A percentile compares a stretch with the other conserved stretches of the same genome.
Evolutionary conservation across 73 alveolate genomes (phyloP).

Genomic region (Breviolum minutum): DNA sequence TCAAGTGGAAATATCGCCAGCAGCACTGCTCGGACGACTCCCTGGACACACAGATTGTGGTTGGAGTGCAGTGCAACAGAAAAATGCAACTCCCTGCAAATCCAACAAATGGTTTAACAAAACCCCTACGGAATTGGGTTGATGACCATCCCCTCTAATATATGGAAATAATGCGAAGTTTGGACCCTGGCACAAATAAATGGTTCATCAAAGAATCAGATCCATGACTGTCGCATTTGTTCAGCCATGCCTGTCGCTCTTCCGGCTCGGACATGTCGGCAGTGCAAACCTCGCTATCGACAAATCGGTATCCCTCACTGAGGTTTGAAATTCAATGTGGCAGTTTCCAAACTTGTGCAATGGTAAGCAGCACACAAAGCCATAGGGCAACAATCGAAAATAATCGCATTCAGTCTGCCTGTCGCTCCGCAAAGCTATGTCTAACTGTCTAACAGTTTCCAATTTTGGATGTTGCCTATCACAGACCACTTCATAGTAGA

Average conservation of each 20-base stretch:
- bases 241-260: conserved; percentile 14
- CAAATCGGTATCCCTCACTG: neutral
- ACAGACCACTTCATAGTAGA: neutral
- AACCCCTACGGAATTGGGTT: too few species aligned
- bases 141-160: too few species aligned
- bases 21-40: conserved; percentile 48
- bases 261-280: conserved; percentile 16
- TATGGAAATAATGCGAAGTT: too few species aligned
- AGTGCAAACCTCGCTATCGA: neutral
- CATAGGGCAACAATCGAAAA: conserved; percentile 41
- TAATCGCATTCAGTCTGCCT: conserved; percentile 63
- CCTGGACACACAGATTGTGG: neutral
- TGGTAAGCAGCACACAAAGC: conserved; percentile 33
- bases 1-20: neutral
- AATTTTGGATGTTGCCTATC: neutral
- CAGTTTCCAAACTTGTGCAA: too few species aligned
- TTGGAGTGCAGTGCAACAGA: too few species aligned
- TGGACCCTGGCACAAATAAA: neutral
- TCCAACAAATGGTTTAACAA: too few species aligned
- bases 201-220: neutral
- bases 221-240: too few species aligned
- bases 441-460: neutral
- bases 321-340: too few species aligned
- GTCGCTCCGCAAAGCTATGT: neutral
- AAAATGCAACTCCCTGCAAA: too few species aligned